Conservation (phyloP, 129 eudicot genomes). For the Pittosporum tobira region DNA sequence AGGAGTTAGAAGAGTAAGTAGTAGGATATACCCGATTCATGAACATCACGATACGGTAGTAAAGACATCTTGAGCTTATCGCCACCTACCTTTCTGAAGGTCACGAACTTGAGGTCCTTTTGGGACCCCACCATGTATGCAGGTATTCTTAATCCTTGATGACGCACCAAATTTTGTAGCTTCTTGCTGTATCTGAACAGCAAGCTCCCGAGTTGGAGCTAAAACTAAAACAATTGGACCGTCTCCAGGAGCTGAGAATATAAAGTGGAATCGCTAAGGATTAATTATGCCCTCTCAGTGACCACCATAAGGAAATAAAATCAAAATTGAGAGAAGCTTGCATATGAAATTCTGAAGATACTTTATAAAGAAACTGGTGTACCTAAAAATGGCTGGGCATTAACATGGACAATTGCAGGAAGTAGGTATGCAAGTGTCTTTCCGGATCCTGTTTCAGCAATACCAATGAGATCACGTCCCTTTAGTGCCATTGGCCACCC, state of each 20-base stretch:
- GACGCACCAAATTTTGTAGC: conserved; percentile 97
- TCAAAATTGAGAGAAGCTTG: background rate
- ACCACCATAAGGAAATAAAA: background rate
- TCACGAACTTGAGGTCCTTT: conserved; percentile 99
- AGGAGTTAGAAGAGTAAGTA: conserved; percentile 39
- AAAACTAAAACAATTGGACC: conserved; percentile 95
- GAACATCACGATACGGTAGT: conserved; percentile 90
- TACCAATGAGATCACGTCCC: conserved; percentile 98
- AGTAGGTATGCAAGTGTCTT: conserved; percentile 88
- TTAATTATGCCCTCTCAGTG: background rate
- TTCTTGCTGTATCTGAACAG: conserved; percentile 98
- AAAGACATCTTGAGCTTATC: conserved; percentile 98
- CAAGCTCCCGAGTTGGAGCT: conserved; percentile 99
- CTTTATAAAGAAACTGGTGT: conserved; percentile 1
- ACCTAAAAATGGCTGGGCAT: conserved; percentile 97
- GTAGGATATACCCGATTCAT: conserved; percentile 78
- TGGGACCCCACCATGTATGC: conserved; percentile 99
- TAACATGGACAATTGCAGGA: conserved; percentile 95
- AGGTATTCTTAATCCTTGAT: conserved; percentile 91
- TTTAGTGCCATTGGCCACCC: conserved; percentile 99
- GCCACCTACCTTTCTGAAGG: conserved; percentile 99
- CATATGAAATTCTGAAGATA: background rate
- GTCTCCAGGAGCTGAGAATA: conserved; percentile 77
- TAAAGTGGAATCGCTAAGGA: background rate
- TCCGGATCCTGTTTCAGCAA: conserved; percentile 99